Percentiles rank a stretch among this genome's conserved stretches.
Evolutionary conservation across 2,329 filamentous ascomycete genomes (phyloP).

Genomic region (Cladosporium sp.): DNA sequence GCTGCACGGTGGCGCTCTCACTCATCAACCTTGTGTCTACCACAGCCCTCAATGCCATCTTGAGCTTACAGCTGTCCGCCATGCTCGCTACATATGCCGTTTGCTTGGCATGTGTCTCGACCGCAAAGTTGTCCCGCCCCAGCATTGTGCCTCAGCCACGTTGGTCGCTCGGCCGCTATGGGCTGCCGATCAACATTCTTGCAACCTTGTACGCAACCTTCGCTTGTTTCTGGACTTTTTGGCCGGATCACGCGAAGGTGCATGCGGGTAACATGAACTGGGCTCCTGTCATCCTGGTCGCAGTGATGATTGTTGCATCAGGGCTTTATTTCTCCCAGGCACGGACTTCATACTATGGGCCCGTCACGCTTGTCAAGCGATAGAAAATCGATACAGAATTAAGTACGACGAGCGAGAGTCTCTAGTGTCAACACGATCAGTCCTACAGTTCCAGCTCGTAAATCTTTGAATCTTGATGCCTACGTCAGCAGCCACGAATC

Average conservation of each 20-base stretch:
- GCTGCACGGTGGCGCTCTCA: conserved; percentile 30
- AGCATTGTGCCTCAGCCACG: conserved; percentile 26
- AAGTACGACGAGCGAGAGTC: no score
- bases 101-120: conserved; percentile 25
- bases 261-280: background rate
- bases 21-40: conserved; percentile 40
- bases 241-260: background rate
- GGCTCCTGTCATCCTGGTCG: background rate
- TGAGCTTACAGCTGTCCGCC: conserved; percentile 35
- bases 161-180: conserved; percentile 30
- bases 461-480: no score
- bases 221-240: background rate
- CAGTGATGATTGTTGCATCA: background rate
- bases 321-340: background rate
- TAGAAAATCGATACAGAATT: no score
- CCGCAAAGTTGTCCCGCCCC: conserved; percentile 19
- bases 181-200: conserved; percentile 8
- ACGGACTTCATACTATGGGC: background rate
- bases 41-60: conserved; percentile 38
- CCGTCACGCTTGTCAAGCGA: background rate
- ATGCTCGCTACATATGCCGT: conserved; percentile 32
- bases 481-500: no score
- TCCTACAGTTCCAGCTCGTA: no score
- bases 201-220: background rate
- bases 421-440: no score